A percentile compares a stretch with the other conserved stretches of the same genome.
phyloP scores from a whole-genome alignment of 192 early-diverging fungal genomes.

The Diversispora eburnea region DNA sequence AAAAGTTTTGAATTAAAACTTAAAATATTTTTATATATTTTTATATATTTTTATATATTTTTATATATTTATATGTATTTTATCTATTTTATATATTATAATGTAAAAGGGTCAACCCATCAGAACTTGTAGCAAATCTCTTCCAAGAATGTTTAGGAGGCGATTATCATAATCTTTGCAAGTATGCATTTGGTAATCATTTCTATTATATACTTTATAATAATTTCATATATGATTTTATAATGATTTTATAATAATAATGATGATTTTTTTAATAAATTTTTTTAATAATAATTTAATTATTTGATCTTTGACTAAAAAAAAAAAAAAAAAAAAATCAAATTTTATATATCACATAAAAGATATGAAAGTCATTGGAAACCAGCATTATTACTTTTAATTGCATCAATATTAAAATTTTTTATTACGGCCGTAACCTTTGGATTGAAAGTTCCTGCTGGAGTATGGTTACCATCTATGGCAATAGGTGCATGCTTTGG shows the following conservation, averaged over 20 bases:
- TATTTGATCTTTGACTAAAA: neutral
- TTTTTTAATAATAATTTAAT: too few species aligned
- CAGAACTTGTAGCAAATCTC: constrained; percentile 81
- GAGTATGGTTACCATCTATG: constrained; percentile 85
- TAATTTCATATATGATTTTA: neutral
- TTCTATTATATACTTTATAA: neutral
- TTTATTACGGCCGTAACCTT: constrained; percentile 66
- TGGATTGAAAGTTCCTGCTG: constrained; percentile 73
- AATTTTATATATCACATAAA: constrained; percentile 11
- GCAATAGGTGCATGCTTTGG: constrained; percentile 90
- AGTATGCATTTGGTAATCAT: constrained; percentile 38
- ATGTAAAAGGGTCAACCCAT: constrained; percentile 66
- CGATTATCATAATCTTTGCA: constrained; percentile 53
- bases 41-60: neutral
- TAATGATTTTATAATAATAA: neutral
- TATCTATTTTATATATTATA: neutral
- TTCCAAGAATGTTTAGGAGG: constrained; percentile 82
- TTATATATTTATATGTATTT: neutral
- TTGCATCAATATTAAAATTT: constrained; percentile 61
- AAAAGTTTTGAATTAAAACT: too few species aligned
- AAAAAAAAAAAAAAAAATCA: neutral
- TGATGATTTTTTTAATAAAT: too few species aligned
- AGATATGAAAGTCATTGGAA: constrained; percentile 39
- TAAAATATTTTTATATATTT: neutral
- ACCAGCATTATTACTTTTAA: constrained; percentile 50